phyloP scores from a whole-genome alignment of 1,139 yeast species.

The Kodamaea derodonti region DNA sequence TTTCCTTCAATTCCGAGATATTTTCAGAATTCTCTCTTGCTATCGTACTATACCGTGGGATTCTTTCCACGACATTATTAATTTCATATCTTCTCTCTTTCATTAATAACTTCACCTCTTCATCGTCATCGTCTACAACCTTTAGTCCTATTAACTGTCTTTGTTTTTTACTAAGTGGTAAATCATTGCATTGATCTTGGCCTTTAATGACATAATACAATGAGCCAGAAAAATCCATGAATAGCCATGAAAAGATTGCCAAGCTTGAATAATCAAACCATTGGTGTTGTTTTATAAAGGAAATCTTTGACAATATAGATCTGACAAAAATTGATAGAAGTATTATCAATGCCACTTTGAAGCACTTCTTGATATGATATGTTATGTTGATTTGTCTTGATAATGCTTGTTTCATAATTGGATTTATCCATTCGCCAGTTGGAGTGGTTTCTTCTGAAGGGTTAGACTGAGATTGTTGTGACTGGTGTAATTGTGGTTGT shows the following conservation, averaged over 20 bases:
- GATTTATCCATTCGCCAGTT: constrained; percentile 41
- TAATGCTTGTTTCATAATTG: constrained; percentile 35
- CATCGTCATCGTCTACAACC: constrained; percentile 11
- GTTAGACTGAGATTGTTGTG: background rate
- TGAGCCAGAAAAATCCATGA: background rate
- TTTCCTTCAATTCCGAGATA: too few relatives aligned
- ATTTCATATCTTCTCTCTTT: constrained; percentile 11
- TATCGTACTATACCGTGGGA: constrained; percentile 4
- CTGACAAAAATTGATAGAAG: constrained; percentile 3
- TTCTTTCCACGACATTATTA: constrained; percentile 1
- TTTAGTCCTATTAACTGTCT: constrained; percentile 33
- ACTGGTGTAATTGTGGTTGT: background rate
- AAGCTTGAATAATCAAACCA: background rate
- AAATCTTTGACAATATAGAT: background rate
- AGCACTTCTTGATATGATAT: constrained; percentile 16
- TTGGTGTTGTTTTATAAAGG: background rate
- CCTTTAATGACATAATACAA: constrained; percentile 21
- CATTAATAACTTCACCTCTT: constrained; percentile 9
- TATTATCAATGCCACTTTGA: constrained; percentile 1
- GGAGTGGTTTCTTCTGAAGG: constrained; percentile 14
- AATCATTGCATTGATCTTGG: constrained; percentile 40
- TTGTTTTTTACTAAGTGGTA: constrained; percentile 38
- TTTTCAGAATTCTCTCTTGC: too few relatives aligned
- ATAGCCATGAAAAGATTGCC: background rate
- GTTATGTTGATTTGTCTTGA: constrained; percentile 34